Base-by-base conservation (phyloP, 257 asterid species). In the Coffea eugenioides region DNA sequence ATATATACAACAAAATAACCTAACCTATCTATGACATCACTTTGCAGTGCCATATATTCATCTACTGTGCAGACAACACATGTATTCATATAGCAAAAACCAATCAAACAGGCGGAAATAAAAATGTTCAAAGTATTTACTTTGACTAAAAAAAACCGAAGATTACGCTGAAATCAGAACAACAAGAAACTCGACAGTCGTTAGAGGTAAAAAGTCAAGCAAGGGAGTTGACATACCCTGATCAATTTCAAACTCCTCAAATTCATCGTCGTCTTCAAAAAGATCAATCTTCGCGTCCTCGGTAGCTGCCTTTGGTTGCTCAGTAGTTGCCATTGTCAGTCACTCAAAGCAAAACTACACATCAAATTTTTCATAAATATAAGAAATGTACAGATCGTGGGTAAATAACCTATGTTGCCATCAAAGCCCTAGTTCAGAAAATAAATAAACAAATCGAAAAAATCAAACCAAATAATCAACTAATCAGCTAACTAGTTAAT, bases 181-280 rank as follows among this genome's bases (percentile, higher is more conserved):
- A 51, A 51, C 57, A 51, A 8, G 34, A 31, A 15, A 51, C 16
- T 10, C 2, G 15, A 51, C 21, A 14, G 18, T 14, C 5, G 4
- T 14, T 54, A 57, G 5, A 57, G 65, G n/a, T 18, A 20, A 21
- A 57, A 20, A 18, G 27, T 1, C 36, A 31, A 73, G 18, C 8
- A 20, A 52, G 31, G 59, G 18, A 31, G 31, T 27, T 15, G 54
- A 34, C 69, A 52, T 49, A 90, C 97, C 97, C 86, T 85, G 91
- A 83, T 83, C 92, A 45, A 92, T 89, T 77, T 83, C 96, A 64
- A 94, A 93, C 89, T 93, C 98, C 83, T 93, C 98, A 49, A 92
- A 94, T 79, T 92, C 98, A 77, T 94, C 97, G 59, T 93, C 97
- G 68, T 94, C 97, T 83, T 94, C 96, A 77, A 92, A 94, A 7